These are phyloP conservation scores for Fusarium sp. DNA, from an alignment of 2,329 filamentous ascomycete species.

Conservation along the genomic window DNA sequence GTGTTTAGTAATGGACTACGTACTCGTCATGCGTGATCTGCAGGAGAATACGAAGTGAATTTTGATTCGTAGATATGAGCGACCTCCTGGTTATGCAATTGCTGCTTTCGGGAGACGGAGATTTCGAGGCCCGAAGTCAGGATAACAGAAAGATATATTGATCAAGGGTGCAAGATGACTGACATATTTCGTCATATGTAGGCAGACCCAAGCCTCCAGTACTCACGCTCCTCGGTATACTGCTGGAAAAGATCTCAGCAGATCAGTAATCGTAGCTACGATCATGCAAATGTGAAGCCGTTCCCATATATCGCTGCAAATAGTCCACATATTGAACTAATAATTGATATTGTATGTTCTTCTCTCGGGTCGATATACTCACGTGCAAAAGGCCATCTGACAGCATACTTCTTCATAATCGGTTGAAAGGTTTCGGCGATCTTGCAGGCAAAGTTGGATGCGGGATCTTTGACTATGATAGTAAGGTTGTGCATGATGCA, in stretches of 20 bases:
- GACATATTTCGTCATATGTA: background rate
- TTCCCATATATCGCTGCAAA: fast-evolving
- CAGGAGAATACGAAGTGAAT: conserved; percentile 5
- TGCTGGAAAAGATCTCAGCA: background rate
- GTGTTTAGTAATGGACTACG: conserved; percentile 26
- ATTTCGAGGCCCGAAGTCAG: background rate
- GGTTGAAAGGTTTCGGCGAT: background rate
- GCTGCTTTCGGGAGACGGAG: background rate
- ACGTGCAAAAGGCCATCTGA: background rate
- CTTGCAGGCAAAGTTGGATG: background rate
- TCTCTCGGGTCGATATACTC: background rate
- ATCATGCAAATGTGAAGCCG: background rate
- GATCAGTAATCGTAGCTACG: background rate
- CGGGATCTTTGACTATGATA: background rate
- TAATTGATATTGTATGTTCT: fast-evolving
- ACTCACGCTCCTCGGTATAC: background rate
- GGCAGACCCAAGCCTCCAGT: background rate
- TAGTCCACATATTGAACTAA: background rate
- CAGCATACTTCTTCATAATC: background rate
- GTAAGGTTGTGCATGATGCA: background rate
- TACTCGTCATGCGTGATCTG: conserved; percentile 29
- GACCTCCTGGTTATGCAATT: background rate
- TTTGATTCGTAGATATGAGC: background rate
- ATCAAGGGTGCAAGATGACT: background rate
- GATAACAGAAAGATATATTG: background rate